phyloP scores from a whole-genome alignment of 495 filamentous ascomycete genomes.

The Xylaria telfairii region DNA sequence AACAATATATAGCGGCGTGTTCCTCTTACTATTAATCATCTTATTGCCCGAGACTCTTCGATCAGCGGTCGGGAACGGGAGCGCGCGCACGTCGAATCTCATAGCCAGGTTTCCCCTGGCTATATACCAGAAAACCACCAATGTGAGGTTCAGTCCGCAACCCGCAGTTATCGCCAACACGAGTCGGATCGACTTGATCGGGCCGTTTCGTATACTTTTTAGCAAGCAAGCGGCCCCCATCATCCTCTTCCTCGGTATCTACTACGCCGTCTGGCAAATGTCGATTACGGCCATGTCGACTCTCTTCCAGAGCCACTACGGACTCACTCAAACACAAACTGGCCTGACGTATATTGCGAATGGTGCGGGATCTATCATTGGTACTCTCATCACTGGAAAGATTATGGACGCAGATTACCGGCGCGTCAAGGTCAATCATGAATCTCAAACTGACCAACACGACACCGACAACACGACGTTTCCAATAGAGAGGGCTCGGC shows the following conservation, averaged over 20 bases:
- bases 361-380: constrained; percentile 57
- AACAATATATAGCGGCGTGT: constrained; percentile 53
- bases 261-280: constrained; percentile 65
- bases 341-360: constrained; percentile 60
- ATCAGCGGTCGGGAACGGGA: constrained; percentile 60
- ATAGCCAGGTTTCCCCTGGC: constrained; percentile 45
- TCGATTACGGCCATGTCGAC: constrained; percentile 61
- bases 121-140: constrained; percentile 42
- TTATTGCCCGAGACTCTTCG: constrained; percentile 62
- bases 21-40: constrained; percentile 48
- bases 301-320: constrained; percentile 53
- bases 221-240: constrained; percentile 52
- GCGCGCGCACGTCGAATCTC: constrained; percentile 35
- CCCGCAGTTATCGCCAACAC: constrained; percentile 28
- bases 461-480: constrained; percentile 29
- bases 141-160: constrained; percentile 30
- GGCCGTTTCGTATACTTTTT: constrained; percentile 53
- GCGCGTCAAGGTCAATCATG: constrained; percentile 42
- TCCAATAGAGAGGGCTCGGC: constrained; percentile 49
- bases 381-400: constrained; percentile 54
- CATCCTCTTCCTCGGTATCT: constrained; percentile 56
- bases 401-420: constrained; percentile 51
- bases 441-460: constrained; percentile 26
- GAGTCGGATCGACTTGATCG: constrained; percentile 47
- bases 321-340: constrained; percentile 52